Base-by-base conservation (phyloP, 2,329 filamentous ascomycete genomes). In the Aureobasidium sp. region DNA sequence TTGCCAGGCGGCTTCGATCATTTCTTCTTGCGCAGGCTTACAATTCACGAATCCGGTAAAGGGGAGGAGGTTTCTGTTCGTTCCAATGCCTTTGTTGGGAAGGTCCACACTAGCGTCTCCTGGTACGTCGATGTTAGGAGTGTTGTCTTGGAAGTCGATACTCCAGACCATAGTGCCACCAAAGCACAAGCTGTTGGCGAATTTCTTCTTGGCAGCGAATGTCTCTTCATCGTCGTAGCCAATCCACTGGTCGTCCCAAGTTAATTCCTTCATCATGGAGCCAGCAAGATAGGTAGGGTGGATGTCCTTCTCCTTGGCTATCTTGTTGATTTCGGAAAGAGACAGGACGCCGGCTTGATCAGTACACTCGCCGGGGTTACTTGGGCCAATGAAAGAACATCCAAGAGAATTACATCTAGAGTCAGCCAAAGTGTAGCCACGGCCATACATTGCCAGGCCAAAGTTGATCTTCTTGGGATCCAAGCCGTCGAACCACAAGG, bases 401-500 rank as follows among this genome's bases (percentile, higher is more conserved):
- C 64, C 66, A 4, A 64, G 44, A 2, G 20, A 59, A 12, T 56
- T 64, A 44, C 68, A 72, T 8, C 29, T 52, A 11, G 65, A 60
- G 47, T 67, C 56, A 20, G 58, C 25, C 1, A 68, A 48, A 5
- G 75, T 81, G 49, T 77, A 81, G 1, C 77, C 74, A 5, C 79
- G 71, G 0, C 79, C 79, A 58, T 83, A 83, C 52, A 73, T 75
- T 0, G 78, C 78, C 0, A 81, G 60, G 0, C 80, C 81, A 2
- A 82, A 66, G 61, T 78, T 78, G 39, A 82, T 67, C 64, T 81
- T 79, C 3, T 56, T 48, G 0, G 76, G 72, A 45, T 75, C 64
- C 0, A 82, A 58, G 1, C 71, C 70, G 37, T 72, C 75, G 57
- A 72, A 77, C 77, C 76, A 81, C 0, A 82, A 62, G 0, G 76